phyloP scores from a whole-genome alignment of 2,329 filamentous ascomycete species.

The Talaromyces rugulosus region DNA sequence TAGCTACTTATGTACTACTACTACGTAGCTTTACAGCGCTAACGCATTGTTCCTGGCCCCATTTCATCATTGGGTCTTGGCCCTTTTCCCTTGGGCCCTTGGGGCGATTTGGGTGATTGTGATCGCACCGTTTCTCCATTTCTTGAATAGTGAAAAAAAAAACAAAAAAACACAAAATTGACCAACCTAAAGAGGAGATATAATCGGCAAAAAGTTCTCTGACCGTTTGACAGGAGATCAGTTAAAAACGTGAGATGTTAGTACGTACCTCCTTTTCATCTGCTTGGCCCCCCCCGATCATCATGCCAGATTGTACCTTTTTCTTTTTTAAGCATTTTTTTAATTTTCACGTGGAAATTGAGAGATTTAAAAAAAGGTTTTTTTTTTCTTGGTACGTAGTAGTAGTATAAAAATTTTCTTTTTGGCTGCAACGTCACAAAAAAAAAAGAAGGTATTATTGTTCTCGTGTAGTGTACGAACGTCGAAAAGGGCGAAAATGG shows the following conservation, averaged over 20 bases:
- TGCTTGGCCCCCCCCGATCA: too few species aligned
- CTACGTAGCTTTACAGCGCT: not conserved
- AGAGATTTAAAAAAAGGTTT: not conserved
- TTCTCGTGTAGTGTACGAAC: not conserved
- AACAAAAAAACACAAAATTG: too few species aligned
- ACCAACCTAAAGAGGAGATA: too few species aligned
- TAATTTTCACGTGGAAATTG: not conserved
- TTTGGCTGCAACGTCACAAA: not conserved
- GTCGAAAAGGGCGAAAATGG: not conserved
- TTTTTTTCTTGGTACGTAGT: not conserved
- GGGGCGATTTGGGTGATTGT: not conserved
- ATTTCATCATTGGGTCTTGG: not conserved
- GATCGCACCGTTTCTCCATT: not conserved
- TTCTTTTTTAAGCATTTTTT: too few species aligned
- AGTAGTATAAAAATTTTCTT: not conserved
- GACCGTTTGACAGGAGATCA: too few species aligned
- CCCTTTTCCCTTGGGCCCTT: not conserved
- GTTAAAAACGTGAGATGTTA: too few species aligned
- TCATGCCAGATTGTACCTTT: too few species aligned
- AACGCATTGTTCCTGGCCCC: not conserved
- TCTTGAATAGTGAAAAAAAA: not conserved
- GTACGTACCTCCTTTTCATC: too few species aligned
- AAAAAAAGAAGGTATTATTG: not conserved
- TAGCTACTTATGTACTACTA: too few species aligned
- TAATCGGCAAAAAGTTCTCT: too few species aligned